Base-by-base conservation (phyloP, 768 basidiomycete genomes). In the Suillus bovinus region DNA sequence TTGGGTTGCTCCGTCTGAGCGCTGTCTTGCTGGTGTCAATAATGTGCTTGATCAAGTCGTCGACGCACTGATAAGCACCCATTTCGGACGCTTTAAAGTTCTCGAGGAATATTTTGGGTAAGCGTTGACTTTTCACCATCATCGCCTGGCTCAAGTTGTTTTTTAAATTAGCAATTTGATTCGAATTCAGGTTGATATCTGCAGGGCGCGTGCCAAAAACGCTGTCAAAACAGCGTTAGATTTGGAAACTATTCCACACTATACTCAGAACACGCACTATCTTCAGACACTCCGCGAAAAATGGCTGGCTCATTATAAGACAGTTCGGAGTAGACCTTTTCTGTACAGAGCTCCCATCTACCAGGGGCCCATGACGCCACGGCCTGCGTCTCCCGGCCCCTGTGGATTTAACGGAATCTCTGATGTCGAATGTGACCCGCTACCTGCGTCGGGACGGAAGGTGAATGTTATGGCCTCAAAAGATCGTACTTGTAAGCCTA, bases 31-130 rank as follows among this genome's bases (percentile, higher is more conserved):
- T 1, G 63, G 62, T 16, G 70, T 81, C 7, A 67, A 69, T 16
- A 66, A 72, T 10, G 70, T 76, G 4, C 69, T 80, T 6, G 67
- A 70, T n/a, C 67, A 74, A 38, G 53, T 74, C 11, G 62, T 79
- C 4, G 63, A 72, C 16, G 22, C 60, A 0, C 70, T 75, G 10
- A 64, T 79, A 33, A 61, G 71, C 8, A 60, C 63, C 3, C 74
- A 77, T 57, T 86, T 84, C 61, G 76, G 76, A 5, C 74, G 76
- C 11, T 84, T 82, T 59, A 71, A 61, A 16, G 44, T 67, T 11
- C 75, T 84, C 1, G 69, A 76, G 44, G 61, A 64, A 6, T 62
- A 73, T 58, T 64, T 84, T 31, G 72, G 67, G 82, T 83, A 61
- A 10, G 75, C 72, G 13, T 36, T 34, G 68, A 13, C 9, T 14